Evolutionary conservation across 129 eudicot genomes (phyloP), one percentile per base, ranked within the genome.

Genomic region (Sambucus nigra): DNA sequence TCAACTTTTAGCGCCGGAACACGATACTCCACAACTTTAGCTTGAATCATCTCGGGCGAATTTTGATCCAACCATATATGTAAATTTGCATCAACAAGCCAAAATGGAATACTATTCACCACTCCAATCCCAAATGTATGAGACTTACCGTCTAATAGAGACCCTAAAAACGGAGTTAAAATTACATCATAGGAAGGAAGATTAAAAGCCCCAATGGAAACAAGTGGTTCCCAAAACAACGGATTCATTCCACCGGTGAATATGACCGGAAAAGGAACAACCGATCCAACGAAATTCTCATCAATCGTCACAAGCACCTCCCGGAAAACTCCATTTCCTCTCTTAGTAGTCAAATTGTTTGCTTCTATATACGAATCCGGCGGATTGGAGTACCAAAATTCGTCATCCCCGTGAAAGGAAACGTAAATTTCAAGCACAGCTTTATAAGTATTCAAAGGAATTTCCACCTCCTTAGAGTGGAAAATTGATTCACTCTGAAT

Each of bases 51-150:
- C 7, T 33, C 59, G 19, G 40, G 40, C 0, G 65, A 29, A 1
- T 57, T 51, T 25, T 61, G 23, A 66, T 85, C 95, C 17, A 85
- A 26, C 95, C 95, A 85, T 2, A 85, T 57, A 66, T 85, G 95
- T 61, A 85, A 39, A 69, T 85, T 85, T 0, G 89, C 95, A 77
- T 85, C 75, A 42, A 85, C 80, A 23, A 85, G 75, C 95, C 95
- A 85, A 61, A 68, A 77, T 13, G 76, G 55, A 32, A 85, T 80
- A 1, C 78, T 68, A 47, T 78, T 80, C 18, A 74, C 69, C 19
- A 85, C 71, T 11, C 70, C 71, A 47, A 85, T 57, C 51, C 77
- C 86, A 27, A 80, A 65, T 17, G 13, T 17, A 61, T 85, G 95
- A n/a, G 16, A 5, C 52, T 75, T 66, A 23, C 76, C 72, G 26